Evolutionary conservation across 805 yeast species (phyloP).

Genomic region (Wickerhamiella vanderwaltii): DNA sequence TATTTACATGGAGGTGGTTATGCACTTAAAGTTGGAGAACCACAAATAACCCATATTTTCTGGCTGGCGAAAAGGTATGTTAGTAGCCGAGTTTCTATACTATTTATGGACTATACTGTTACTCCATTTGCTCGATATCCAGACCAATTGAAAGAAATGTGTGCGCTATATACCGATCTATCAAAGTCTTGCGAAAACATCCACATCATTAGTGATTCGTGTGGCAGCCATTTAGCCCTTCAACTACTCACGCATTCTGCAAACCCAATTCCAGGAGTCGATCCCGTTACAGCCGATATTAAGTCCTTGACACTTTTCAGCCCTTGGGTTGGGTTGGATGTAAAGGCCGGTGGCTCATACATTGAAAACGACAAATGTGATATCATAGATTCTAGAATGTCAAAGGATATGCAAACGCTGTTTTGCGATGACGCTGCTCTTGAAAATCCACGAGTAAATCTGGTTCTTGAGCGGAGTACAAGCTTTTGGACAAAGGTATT

Average conservation of each 20-base stretch:
- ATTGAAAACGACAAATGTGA: not conserved
- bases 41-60: conserved; percentile 16
- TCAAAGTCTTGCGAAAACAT: conserved; percentile 13
- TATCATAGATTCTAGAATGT: conserved; percentile 7
- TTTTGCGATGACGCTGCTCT: conserved; percentile 3
- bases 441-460: conserved; percentile 3
- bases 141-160: conserved; percentile 22
- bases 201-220: conserved; percentile 26
- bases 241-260: conserved; percentile 13
- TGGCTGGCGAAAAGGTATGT: conserved; percentile 11
- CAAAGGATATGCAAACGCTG: conserved; percentile 6
- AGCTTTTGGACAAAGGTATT: conserved; percentile 15
- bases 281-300: not conserved
- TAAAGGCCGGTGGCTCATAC: conserved; percentile 1
- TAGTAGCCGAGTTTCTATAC: conserved; percentile 19
- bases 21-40: conserved; percentile 17
- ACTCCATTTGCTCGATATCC: conserved; percentile 22
- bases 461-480: conserved; percentile 1
- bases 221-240: conserved; percentile 26
- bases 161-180: conserved; percentile 1
- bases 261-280: conserved; percentile 11
- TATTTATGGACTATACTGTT: conserved; percentile 26
- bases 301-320: conserved; percentile 15
- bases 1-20: conserved; percentile 25
- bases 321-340: conserved; percentile 15